Evolutionary conservation across 1,284 basidiomycete species (phyloP), one percentile per base, ranked within the genome.

Genomic region (Golubevia pallescens): DNA sequence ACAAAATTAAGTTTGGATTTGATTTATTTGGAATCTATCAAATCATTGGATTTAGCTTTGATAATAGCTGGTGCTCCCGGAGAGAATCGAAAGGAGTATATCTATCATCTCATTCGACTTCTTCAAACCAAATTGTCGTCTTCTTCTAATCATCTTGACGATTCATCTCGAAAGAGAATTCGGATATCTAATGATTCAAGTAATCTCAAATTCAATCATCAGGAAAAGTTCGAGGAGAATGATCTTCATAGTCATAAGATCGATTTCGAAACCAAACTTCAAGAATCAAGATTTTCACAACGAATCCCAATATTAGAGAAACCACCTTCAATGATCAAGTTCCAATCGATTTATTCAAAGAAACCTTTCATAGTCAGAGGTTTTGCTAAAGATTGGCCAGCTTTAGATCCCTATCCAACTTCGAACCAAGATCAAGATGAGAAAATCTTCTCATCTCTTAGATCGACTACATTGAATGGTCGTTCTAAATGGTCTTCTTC

Each of bases 11-110:
- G n/a, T n/a, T 38, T 38, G 34, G 34, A 38, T 38, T 5, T 4
- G 10, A 10, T 38, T 10, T 48, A 58, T 19, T 59, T 62, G 23
- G 65, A 73, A 1, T 62, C 68, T 2, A 88, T 96, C 48, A 86
- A 87, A 3, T 86, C 88, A 13, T 87, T 97, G 32, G 95, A 98
- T 80, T 88, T 88, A 74, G 91, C 92, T 0, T 91, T 96, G 71
- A 91, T 97, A 72, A 88, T 96, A 56, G 92, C 94, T 6, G 95
- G 94, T 0, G 90, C 91, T 0, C 88, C 91, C 23, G 93, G 93
- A 5, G 81, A 88, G 28, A 87, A 87, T 4, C 87, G 92, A 58
- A 84, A 90, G 42, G 90, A 91, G 38, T 80, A 91, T 57, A 88
- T 93, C 8, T 87, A 90, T 51, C 86, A 87, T 19, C 81, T 93